Conservation (phyloP, 2,329 filamentous ascomycete genomes). For the Escovopsis sp. region DNA sequence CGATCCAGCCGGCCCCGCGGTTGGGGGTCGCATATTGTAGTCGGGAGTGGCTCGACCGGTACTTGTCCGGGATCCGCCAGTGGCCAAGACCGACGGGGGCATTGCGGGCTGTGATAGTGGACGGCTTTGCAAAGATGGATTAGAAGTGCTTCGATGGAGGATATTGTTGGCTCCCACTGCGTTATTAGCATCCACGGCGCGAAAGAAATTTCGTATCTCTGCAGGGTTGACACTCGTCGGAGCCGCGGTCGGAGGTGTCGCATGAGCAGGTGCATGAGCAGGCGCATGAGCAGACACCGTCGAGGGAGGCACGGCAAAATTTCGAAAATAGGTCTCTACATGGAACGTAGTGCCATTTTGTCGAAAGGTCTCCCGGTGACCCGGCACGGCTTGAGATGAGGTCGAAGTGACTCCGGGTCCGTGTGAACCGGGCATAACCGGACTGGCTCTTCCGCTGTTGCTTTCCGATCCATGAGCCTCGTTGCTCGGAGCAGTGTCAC, state of each 20-base stretch:
- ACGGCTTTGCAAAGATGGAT: constrained; percentile 25
- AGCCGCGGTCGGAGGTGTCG: too few relatives aligned
- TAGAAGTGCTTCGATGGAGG: constrained; percentile 37
- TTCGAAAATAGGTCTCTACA: constrained; percentile 14
- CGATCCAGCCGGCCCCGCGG: constrained; percentile 9
- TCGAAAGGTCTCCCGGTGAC: constrained; percentile 17
- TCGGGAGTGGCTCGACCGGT: constrained; percentile 37
- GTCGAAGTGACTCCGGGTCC: constrained; percentile 13
- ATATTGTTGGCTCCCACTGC: constrained; percentile 32
- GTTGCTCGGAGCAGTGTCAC: constrained; percentile 15
- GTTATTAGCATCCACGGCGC: constrained; percentile 30
- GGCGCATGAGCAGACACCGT: too few relatives aligned
- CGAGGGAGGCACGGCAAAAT: too few relatives aligned
- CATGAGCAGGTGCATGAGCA: too few relatives aligned
- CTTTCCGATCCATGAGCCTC: constrained; percentile 11
- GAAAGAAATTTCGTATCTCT: constrained; percentile 25
- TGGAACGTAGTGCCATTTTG: constrained; percentile 21
- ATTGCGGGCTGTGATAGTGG: constrained; percentile 24
- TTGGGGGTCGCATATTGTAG: constrained; percentile 18
- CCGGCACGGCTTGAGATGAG: too few relatives aligned
- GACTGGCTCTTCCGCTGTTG: constrained; percentile 12
- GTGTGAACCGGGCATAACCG: constrained; percentile 5
- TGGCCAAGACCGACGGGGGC: constrained; percentile 25
- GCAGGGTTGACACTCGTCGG: not conserved
- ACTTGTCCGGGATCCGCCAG: constrained; percentile 21